These are phyloP conservation scores for Mycena galericulata DNA, from an alignment of 768 basidiomycete species.

Conservation along the genomic window DNA sequence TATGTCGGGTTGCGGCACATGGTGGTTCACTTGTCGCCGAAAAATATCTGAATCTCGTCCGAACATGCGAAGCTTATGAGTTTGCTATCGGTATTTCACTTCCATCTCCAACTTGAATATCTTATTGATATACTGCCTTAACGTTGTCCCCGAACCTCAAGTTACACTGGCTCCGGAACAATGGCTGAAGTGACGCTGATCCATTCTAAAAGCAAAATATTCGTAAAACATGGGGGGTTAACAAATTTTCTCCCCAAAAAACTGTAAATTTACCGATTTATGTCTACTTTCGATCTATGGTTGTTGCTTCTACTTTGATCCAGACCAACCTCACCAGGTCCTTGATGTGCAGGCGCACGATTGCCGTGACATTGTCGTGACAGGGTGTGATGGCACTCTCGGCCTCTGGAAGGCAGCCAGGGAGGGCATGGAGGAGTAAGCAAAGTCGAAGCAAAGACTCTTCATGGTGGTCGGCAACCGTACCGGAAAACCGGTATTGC, in stretches of 20 bases:
- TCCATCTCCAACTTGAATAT: not conserved
- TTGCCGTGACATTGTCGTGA: too few species aligned
- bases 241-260: not conserved
- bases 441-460: too few species aligned
- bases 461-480: slow-evolving; percentile 29
- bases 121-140: not conserved
- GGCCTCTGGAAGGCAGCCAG: too few species aligned
- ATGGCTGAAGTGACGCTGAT: not conserved
- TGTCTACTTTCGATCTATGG: not conserved
- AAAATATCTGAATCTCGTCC: slow-evolving; percentile 14
- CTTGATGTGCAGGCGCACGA: too few species aligned
- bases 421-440: too few species aligned
- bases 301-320: not conserved
- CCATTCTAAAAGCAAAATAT: too few species aligned
- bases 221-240: too few species aligned
- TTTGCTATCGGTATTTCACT: slow-evolving; percentile 9
- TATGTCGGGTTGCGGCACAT: slow-evolving; percentile 24
- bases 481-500: not conserved
- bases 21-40: slow-evolving; percentile 6
- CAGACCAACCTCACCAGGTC: slow-evolving; percentile 2
- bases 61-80: slow-evolving; percentile 13
- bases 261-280: not conserved
- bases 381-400: too few species aligned
- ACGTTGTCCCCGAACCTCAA: slow-evolving; percentile 10
- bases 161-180: not conserved